Percentiles rank a stretch among this genome's conserved stretches.
phyloP scores from a whole-genome alignment of 768 basidiomycete genomes.

The Amanita muscaria region DNA sequence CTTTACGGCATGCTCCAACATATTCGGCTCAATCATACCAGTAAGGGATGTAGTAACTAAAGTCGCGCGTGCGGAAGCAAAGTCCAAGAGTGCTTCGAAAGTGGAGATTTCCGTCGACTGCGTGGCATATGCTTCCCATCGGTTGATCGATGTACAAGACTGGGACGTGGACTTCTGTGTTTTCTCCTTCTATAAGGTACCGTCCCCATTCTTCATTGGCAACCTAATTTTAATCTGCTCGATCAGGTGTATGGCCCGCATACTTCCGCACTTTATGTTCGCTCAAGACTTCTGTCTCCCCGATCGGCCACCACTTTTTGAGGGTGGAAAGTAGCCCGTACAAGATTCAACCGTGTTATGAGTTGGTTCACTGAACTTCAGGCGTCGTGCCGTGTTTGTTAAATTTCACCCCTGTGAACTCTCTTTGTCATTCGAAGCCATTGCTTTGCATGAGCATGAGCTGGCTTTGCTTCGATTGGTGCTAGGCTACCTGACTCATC shows the following conservation, averaged over 20 bases:
- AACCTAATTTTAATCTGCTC: too few species aligned
- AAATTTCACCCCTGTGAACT: constrained; percentile 41
- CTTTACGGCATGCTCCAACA: constrained; percentile 72
- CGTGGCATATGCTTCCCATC: constrained; percentile 72
- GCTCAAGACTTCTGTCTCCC: constrained; percentile 39
- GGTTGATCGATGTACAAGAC: constrained; percentile 57
- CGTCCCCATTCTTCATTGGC: too few species aligned
- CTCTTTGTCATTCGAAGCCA: constrained; percentile 46
- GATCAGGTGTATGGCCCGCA: constrained; percentile 71
- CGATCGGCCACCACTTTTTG: constrained; percentile 69
- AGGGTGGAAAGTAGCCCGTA: constrained; percentile 33
- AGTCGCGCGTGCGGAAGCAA: constrained; percentile 42
- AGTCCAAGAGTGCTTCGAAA: constrained; percentile 43
- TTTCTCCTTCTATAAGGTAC: constrained; percentile 74
- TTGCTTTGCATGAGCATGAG: constrained; percentile 59
- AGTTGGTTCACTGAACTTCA: constrained; percentile 52
- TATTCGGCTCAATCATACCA: constrained; percentile 59
- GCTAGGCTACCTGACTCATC: constrained; percentile 44
- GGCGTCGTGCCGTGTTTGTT: constrained; percentile 56
- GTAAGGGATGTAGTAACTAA: constrained; percentile 48
- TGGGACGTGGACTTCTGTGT: constrained; percentile 75
- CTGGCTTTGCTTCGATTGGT: constrained; percentile 44
- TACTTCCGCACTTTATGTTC: constrained; percentile 56
- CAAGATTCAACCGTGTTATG: constrained; percentile 72
- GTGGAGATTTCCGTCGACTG: constrained; percentile 68